Percentiles rank a stretch among this genome's conserved stretches.
phyloP scores from a whole-genome alignment of 495 filamentous ascomycete genomes.

The Xylaria telfairii region DNA sequence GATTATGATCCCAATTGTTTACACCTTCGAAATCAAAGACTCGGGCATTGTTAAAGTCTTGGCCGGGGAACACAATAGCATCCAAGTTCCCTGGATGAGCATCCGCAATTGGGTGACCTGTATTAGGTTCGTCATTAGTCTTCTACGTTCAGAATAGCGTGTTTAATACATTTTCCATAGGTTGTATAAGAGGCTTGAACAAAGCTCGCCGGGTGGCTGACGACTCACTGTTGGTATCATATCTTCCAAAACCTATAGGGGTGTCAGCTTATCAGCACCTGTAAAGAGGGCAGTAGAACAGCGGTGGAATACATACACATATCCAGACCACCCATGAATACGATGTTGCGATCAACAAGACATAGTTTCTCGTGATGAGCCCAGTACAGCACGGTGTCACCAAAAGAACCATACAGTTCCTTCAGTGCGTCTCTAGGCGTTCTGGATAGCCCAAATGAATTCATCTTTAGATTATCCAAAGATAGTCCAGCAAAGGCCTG shows the following conservation, averaged over 20 bases:
- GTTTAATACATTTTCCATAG: background rate
- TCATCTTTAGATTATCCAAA: slow-evolving; percentile 53
- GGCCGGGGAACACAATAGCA: slow-evolving; percentile 81
- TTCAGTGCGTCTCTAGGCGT: slow-evolving; percentile 72
- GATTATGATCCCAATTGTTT: slow-evolving; percentile 81
- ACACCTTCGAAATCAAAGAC: slow-evolving; percentile 90
- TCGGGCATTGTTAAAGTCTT: slow-evolving; percentile 94
- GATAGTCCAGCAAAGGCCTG: slow-evolving; percentile 55
- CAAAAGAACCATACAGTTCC: slow-evolving; percentile 76
- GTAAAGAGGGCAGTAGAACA: background rate
- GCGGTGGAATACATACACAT: slow-evolving; percentile 49
- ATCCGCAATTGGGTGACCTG: slow-evolving; percentile 82
- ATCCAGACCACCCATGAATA: slow-evolving; percentile 90
- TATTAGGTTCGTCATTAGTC: slow-evolving; percentile 36
- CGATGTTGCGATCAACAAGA: slow-evolving; percentile 76
- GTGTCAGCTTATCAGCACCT: slow-evolving; percentile 23
- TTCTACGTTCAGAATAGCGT: background rate
- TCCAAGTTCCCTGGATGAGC: slow-evolving; percentile 79
- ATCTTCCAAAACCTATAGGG: slow-evolving; percentile 62
- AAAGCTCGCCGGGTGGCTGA: no score
- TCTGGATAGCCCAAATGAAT: slow-evolving; percentile 56
- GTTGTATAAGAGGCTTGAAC: no score
- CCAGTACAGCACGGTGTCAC: slow-evolving; percentile 89
- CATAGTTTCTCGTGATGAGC: slow-evolving; percentile 96
- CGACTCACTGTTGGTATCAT: slow-evolving; percentile 62